Base-by-base conservation (phyloP, 495 filamentous ascomycete genomes). In the Podospora anserina region DNA sequence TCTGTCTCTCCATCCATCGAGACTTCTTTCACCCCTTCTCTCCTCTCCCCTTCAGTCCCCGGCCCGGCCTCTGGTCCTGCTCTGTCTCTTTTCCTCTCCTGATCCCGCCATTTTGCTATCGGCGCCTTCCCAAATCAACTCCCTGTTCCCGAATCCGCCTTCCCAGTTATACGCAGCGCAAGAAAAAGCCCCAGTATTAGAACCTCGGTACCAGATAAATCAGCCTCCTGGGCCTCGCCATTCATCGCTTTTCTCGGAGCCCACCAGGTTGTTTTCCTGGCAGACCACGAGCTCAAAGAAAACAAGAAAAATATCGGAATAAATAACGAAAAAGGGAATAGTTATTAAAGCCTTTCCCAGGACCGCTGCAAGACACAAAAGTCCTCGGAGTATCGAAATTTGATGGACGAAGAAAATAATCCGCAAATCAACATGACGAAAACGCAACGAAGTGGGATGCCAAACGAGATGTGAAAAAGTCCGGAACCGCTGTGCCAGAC, bases 401-500 rank as follows among this genome's bases (percentile, higher is more conserved):
- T 11, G 39, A 49, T 49, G 15, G 39, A 49, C 39, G 39, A 49
- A 49, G 13, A 49, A 49, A 66, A 69, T 23, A 64, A 71, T 66
- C 66, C 66, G 68, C 68, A 63, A 63, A 66, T 53, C 60, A 66
- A 63, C 56, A 66, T 53, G 66, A 58, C 53, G 44, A 39, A 23
- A 69, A 68, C 19, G 63, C 60, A 58, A 61, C 59, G 60, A 78
- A 72, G 68, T 60, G 58, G 62, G 55, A 66, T 59, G 63, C 59
- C 39, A 61, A 68, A 67, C 49, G 66, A 66, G 69, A 70, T 65
- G 23, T 23, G 53, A 62, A 32, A 49, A 71, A 77, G 66, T 61
- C 61, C 68, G 76, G 72, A 75, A 80, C 80, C 79, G 80, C 78
- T 81, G 83, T 84, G 78, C 83, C 80, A 82, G 82, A 82, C 82